A percentile compares a stretch with the other conserved stretches of the same genome.
Conservation (phyloP, 768 basidiomycete species). For the Mycena vulgaris region DNA sequence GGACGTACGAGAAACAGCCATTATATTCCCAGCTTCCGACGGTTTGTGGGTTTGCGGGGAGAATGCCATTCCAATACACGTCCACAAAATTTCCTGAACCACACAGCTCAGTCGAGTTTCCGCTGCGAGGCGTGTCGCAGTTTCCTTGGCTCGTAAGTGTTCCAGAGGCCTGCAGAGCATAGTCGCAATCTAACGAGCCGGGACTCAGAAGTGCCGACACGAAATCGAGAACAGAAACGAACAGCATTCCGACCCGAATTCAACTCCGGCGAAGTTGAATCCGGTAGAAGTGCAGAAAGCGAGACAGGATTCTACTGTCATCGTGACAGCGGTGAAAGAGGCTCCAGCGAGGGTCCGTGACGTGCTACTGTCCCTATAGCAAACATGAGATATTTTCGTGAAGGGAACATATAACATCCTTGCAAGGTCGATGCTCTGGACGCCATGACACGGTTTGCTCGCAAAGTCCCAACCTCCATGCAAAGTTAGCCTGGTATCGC, state of each 20-base stretch:
- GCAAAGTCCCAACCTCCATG: too few species aligned
- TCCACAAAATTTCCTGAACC: slow-evolving; percentile 61
- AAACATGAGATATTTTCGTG: neutral
- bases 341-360: slow-evolving; percentile 59
- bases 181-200: slow-evolving; percentile 57
- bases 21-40: slow-evolving; percentile 65
- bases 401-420: slow-evolving; percentile 34
- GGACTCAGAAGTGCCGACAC: neutral
- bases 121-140: slow-evolving; percentile 61
- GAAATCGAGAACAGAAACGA: slow-evolving; percentile 38
- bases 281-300: slow-evolving; percentile 42
- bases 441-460: too few species aligned
- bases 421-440: slow-evolving; percentile 6
- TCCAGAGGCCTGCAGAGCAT: slow-evolving; percentile 52
- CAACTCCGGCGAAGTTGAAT: slow-evolving; percentile 64
- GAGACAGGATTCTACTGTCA: slow-evolving; percentile 58
- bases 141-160: slow-evolving; percentile 43
- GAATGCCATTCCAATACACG: slow-evolving; percentile 60
- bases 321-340: slow-evolving; percentile 52
- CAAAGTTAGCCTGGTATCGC: too few species aligned
- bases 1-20: slow-evolving; percentile 63
- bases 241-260: slow-evolving; percentile 70
- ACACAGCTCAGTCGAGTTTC: slow-evolving; percentile 58
- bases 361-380: slow-evolving; percentile 55
- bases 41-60: slow-evolving; percentile 55